Evolutionary conservation across 495 filamentous ascomycete genomes (phyloP), one percentile per base, ranked within the genome.

Genomic region (Penicillium angulare): DNA sequence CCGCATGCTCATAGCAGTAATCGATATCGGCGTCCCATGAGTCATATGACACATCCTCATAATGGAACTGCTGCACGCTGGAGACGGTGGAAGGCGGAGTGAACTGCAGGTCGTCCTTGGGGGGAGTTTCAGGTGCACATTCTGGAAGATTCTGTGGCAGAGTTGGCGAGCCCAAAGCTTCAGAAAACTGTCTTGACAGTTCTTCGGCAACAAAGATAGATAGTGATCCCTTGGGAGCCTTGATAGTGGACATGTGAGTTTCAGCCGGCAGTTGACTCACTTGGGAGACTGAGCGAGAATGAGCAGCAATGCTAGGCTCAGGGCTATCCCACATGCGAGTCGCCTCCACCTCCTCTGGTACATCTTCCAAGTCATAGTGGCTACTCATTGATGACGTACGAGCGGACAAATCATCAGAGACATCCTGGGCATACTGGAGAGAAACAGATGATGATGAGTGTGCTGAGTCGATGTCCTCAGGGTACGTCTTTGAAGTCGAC

Each of bases 1-100:
- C 89, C 39, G 86, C 89, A 65, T 93, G 83, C 53, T 96, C 88
- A 60, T 97, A 97, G 64, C 86, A 93, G 65, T 88, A 97, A 64
- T 96, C 92, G 57, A 97, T 92, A 57, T 92, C 90, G 35, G 91
- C 89, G 59, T 97, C 92, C 92, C 92, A 97, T 17, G 78, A 86
- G 36, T 84, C 79, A 31, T 84, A 80, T 21, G 79, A 62, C 5
- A 60, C 62, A 17, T 63, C 59, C 2, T 57, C 60, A 36, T 48
- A 54, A 12, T 56, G 49, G 32, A 64, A 64, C 42, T 52, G 58
- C n/a, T 61, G 56, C 21, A 59, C 43, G 33, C 53, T 39, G 26
- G 58, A 41, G 20, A 31, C 24, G 3, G 29, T 40, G 5, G 41
- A 39, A 1, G 59, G 53, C 12, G 56, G 46, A 23, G 53, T 57